Base-by-base conservation (phyloP, 2,329 filamentous ascomycete genomes). In the Trichoderma guizhouense region DNA sequence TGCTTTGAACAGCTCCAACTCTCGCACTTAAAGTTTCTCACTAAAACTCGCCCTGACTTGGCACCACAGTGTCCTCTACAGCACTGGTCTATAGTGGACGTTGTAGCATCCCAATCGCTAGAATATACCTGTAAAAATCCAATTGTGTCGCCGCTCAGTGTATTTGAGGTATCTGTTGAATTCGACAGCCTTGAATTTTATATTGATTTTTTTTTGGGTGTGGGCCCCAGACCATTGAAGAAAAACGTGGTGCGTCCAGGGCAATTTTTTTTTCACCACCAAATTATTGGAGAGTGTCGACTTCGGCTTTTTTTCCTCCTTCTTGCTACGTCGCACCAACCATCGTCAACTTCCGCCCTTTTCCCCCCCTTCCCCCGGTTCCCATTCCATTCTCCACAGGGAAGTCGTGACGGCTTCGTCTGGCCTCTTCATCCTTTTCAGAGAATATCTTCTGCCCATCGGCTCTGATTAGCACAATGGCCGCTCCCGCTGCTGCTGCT, bases 401-500 rank as follows among this genome's bases (percentile, higher is more conserved):
- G 64, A 72, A 36, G 53, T 70, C 65, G 73, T 64, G 71, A 74
- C 69, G 73, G 72, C 72, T 67, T 68, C 53, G 72, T 74, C 39
- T 43, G 39, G 39, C 39, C 39, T 43, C 15, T 43, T 43, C 7
- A n/a, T 36, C 8, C 28, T 34, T 60, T 60, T 21, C 32, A 21
- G 30, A 32, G 18, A 60, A 60, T 74, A 70, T 66, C 11, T 26
- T 36, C 28, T n/a, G 15, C 30, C 60, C 28, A 47, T 43, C 43
- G 60, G n/a, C 61, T 66, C 51, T 60, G 30, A 69, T 61, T 28
- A 15, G 81, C 75, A 79, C 84, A 78, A 84, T 84, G 82, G 82
- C 85, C 73, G 82, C 85, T 71, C 80, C 85, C 63, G 81, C 86
- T 71, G 81, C 85, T 71, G 81, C 83, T 73, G 80, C 85, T 62